phyloP scores from a whole-genome alignment of 2,329 filamentous ascomycete genomes.

The Blastomyces parvus region DNA sequence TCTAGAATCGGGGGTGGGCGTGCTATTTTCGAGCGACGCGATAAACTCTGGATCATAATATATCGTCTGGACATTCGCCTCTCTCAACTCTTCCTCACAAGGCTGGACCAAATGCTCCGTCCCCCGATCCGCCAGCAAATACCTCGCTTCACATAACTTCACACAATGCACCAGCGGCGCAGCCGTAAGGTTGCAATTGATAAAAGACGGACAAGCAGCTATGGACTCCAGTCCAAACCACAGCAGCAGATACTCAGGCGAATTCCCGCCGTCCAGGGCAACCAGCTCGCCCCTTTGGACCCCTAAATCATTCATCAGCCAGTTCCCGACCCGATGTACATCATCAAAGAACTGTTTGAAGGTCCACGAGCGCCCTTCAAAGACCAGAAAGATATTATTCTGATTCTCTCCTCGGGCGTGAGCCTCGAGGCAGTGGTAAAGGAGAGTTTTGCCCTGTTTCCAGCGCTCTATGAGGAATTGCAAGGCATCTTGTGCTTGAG shows the following conservation, averaged over 20 bases:
- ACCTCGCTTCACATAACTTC: conserved; percentile 4
- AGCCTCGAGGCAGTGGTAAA: conserved; percentile 4
- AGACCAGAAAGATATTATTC: conserved; percentile 2
- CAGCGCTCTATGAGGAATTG: conserved; percentile 1
- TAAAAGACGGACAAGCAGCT: conserved; percentile 37
- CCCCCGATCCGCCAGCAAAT: conserved; percentile 14
- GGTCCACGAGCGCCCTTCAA: conserved; percentile 6
- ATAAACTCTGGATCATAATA: conserved; percentile 6
- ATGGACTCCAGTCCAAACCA: conserved; percentile 39
- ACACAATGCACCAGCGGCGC: conserved; percentile 14
- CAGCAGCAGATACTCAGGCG: conserved; percentile 40
- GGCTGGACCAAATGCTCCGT: conserved; percentile 40
- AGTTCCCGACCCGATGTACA: conserved; percentile 4
- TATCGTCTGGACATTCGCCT: conserved; percentile 4
- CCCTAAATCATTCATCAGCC: conserved; percentile 6
- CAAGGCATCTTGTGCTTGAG: neutral
- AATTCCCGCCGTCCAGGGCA: conserved; percentile 42
- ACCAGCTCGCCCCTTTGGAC: conserved; percentile 30
- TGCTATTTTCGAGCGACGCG: conserved; percentile 32
- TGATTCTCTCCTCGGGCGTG: neutral
- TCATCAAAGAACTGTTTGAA: conserved; percentile 6
- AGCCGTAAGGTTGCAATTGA: conserved; percentile 42
- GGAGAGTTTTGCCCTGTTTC: conserved; percentile 8
- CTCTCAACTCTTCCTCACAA: conserved; percentile 33
- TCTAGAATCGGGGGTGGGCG: conserved; percentile 34